phyloP scores from a whole-genome alignment of 2,329 filamentous ascomycete species.

The Trichoderma polysporum region DNA sequence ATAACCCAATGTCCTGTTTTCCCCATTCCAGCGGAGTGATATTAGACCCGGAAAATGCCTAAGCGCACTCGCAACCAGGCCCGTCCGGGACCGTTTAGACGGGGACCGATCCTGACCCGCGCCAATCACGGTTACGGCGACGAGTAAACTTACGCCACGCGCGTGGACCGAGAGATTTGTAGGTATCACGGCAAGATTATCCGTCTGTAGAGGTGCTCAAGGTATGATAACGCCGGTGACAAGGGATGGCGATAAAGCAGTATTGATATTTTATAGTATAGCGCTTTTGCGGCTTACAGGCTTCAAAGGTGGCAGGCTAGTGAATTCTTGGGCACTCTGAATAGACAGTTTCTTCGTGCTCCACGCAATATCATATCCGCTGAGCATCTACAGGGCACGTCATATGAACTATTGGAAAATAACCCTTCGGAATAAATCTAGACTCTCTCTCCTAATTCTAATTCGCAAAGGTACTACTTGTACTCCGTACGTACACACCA shows the following conservation, averaged over 20 bases:
- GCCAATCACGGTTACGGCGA: constrained; percentile 9
- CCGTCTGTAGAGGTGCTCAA: background rate
- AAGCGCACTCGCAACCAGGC: constrained; percentile 8
- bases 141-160: background rate
- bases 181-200: background rate
- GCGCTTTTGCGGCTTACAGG: background rate
- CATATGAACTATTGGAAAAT: background rate
- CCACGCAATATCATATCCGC: background rate
- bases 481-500: background rate
- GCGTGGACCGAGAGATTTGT: background rate
- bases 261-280: background rate
- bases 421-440: background rate
- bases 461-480: background rate
- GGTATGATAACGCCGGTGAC: background rate
- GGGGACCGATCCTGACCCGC: constrained; percentile 14
- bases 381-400: background rate
- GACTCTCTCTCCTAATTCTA: background rate
- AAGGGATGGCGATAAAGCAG: background rate
- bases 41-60: constrained; percentile 13
- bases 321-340: too few species aligned
- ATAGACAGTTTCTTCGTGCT: background rate
- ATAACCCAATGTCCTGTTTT: background rate
- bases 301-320: too few species aligned
- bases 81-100: constrained; percentile 9
- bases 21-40: constrained; percentile 3